Evolutionary conservation across 2,329 filamentous ascomycete genomes (phyloP).

Genomic region (Calonectria hawksworthii): DNA sequence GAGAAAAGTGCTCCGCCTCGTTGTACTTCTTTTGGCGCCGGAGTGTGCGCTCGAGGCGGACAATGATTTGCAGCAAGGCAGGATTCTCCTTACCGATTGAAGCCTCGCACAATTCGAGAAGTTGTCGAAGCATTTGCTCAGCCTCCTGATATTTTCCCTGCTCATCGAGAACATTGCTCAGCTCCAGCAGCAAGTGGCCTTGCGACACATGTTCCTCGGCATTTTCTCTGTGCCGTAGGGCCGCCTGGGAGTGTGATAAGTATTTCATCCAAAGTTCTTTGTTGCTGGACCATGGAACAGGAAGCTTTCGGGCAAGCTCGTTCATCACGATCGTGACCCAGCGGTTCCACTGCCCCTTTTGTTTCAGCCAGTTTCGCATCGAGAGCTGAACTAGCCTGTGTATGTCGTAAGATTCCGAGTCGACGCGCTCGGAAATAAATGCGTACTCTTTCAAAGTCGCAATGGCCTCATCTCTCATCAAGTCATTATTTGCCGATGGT

Average conservation of each 20-base stretch:
- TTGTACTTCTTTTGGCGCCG: not conserved
- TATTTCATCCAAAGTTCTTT: conserved; percentile 41
- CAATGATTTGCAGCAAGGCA: not conserved
- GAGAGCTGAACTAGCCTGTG: conserved; percentile 50
- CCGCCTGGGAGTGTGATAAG: conserved; percentile 37
- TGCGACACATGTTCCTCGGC: not conserved
- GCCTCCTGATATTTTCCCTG: not conserved
- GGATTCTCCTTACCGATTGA: not conserved
- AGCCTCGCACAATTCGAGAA: not conserved
- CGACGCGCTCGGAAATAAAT: conserved; percentile 46
- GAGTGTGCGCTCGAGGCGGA: not conserved
- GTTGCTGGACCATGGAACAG: conserved; percentile 33
- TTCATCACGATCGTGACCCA: conserved; percentile 22
- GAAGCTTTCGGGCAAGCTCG: conserved; percentile 31
- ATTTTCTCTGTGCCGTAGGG: not conserved
- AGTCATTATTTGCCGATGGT: conserved; percentile 34
- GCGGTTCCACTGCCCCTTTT: conserved; percentile 23
- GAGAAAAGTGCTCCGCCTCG: not conserved
- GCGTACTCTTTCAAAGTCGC: conserved; percentile 46
- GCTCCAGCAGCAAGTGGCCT: not conserved
- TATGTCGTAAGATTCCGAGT: conserved; percentile 41
- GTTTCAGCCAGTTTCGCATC: conserved; percentile 46
- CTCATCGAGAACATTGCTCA: not conserved
- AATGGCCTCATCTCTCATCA: conserved; percentile 41
- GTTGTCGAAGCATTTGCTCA: not conserved